Conservation (phyloP, 2,329 filamentous ascomycete species). For the Aureobasidium sp. region DNA sequence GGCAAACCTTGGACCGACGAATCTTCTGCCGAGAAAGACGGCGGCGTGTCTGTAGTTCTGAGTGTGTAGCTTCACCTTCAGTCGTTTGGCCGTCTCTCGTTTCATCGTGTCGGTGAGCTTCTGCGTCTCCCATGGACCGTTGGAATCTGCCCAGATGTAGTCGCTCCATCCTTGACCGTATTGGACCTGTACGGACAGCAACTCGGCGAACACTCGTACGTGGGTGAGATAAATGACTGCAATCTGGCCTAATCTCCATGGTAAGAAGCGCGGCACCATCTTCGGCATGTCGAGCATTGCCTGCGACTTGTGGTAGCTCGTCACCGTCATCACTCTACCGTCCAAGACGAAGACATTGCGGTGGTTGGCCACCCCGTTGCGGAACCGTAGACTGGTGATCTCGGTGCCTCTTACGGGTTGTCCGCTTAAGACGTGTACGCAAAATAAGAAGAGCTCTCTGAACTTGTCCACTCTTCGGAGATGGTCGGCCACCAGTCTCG, state of each 20-base stretch:
- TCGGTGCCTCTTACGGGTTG: constrained; percentile 26
- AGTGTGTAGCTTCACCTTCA: neutral
- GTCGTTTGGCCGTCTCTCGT: constrained; percentile 8
- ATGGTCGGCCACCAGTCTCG: constrained; percentile 21
- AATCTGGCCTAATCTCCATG: constrained; percentile 27
- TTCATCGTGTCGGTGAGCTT: constrained; percentile 9
- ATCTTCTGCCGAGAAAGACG: constrained; percentile 1
- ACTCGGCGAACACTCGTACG: constrained; percentile 23
- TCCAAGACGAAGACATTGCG: constrained; percentile 29
- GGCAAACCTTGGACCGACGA: neutral
- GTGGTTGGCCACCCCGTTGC: constrained; percentile 28
- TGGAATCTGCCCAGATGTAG: neutral
- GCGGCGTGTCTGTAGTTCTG: constrained; percentile 2
- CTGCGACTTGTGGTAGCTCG: constrained; percentile 31
- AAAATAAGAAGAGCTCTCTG: constrained; percentile 25
- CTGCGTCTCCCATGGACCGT: neutral
- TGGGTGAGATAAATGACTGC: constrained; percentile 29
- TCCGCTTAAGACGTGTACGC: constrained; percentile 23
- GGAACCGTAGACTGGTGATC: constrained; percentile 26
- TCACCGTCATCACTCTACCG: constrained; percentile 26
- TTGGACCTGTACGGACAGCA: neutral
- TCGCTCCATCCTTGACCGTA: neutral
- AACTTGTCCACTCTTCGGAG: constrained; percentile 23
- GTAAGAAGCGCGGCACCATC: constrained; percentile 31
- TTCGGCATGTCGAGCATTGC: constrained; percentile 31